Evolutionary conservation across 1,284 basidiomycete genomes (phyloP).

Genomic region (Puccinia brachypodii): DNA sequence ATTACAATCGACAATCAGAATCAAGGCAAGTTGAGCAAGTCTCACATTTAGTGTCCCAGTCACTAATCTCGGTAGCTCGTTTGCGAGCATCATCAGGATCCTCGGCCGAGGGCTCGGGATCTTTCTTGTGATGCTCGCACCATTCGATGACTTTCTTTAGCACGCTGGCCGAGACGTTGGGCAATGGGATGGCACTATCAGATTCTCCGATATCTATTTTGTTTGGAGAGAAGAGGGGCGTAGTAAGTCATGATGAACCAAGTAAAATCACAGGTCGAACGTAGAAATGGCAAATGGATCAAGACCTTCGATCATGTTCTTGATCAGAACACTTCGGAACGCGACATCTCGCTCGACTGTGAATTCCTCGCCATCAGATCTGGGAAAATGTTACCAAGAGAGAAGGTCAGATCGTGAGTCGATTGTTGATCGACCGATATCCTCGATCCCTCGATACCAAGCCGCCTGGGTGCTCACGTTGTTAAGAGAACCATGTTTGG

Average conservation of each 20-base stretch:
- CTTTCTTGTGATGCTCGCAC: conserved; percentile 97
- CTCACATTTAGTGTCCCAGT: conserved; percentile 87
- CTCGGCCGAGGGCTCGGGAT: conserved; percentile 80
- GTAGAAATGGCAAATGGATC: neutral
- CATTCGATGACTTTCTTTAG: conserved; percentile 98
- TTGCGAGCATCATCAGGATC: conserved; percentile 80
- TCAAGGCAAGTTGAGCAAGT: too few species aligned
- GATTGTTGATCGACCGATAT: too few species aligned
- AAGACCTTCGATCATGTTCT: conserved; percentile 98
- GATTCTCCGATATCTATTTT: conserved; percentile 82
- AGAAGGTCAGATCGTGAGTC: conserved; percentile 45
- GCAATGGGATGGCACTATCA: conserved; percentile 85
- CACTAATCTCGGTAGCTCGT: conserved; percentile 93
- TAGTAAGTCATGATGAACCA: neutral
- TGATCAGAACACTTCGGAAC: conserved; percentile 92
- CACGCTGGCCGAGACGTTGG: conserved; percentile 94
- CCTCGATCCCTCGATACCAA: neutral
- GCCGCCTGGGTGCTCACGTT: neutral
- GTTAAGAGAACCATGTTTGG: too few species aligned
- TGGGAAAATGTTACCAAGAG: neutral
- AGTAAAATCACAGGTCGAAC: neutral
- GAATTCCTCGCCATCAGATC: conserved; percentile 92
- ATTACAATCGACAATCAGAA: neutral
- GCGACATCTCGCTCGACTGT: conserved; percentile 90
- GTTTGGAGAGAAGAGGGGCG: neutral